Base-by-base conservation (phyloP, 768 basidiomycete genomes). In the Trametes punicea region DNA sequence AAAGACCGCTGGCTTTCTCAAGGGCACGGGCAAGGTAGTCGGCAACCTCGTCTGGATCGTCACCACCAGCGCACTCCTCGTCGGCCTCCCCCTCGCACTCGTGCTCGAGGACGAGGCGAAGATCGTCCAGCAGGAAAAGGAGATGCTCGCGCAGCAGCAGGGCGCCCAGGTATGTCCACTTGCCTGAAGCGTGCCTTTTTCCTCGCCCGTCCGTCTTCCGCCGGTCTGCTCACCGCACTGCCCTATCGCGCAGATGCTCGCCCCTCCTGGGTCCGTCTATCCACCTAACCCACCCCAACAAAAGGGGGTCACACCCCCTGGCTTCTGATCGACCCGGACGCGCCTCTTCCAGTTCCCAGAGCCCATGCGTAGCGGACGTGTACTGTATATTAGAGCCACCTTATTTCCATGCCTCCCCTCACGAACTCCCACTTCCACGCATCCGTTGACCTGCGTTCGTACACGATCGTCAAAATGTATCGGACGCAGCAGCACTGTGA, bases 91-190 rank as follows among this genome's bases (percentile, higher is more conserved):
- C 30, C 79, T 98, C 59, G 93, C 95, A 4, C 80, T 98, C 64
- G 88, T 85, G 58, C 78, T 98, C 64, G 97, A 99, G 74, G 96
- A 97, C 73, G 97, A 99, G 76, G 88, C 91, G 51, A 93, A 94
- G 74, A 82, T 96, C 55, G 87, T 93, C 10, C 85, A 87, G 44
- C 94, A 98, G 74, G 97, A 98, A 73, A 87, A 90, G 74, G 94
- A 98, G 73, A 83, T 92, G 81, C 75, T 90, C 60, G 91, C 91
- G 49, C 94, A 96, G 70, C 92, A 94, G 69, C 88, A 92, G 71
- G 94, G 94, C 40, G 88, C 87, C 11, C 91, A 93, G 71, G 58
- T 60, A 46, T 38, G 58, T 51, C 25, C 23, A 38, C 27, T 27
- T 18, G 25, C 33, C 26, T 25, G 23, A 46, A 51, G 46, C 48